Conservation (phyloP, 2,329 filamentous ascomycete genomes). For the Claviceps quebecensis region DNA sequence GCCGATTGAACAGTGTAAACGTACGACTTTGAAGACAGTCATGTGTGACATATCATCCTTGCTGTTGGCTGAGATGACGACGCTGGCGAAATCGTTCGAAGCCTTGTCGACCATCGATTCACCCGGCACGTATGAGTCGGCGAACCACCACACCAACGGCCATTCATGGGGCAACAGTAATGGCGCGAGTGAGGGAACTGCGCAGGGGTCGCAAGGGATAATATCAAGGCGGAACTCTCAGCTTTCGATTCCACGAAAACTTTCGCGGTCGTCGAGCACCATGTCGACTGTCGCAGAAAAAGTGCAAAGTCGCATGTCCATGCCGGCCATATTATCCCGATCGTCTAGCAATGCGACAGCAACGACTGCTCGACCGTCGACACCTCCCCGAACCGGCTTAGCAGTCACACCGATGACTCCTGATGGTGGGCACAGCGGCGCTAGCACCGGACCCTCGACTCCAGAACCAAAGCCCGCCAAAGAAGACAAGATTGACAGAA, state of each 20-base stretch:
- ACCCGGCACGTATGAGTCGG: conserved; percentile 39
- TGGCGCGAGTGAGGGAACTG: conserved; percentile 21
- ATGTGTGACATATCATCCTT: conserved; percentile 68
- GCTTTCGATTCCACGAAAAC: conserved; percentile 25
- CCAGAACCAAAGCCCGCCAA: conserved; percentile 26
- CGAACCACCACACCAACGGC: conserved; percentile 27
- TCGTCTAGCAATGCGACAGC: conserved; percentile 28
- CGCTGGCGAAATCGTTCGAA: conserved; percentile 58
- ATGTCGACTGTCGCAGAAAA: conserved; percentile 40
- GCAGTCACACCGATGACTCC: conserved; percentile 35
- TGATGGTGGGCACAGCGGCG: conserved; percentile 29
- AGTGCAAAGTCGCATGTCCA: conserved; percentile 60
- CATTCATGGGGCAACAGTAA: conserved; percentile 20
- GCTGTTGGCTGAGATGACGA: conserved; percentile 62
- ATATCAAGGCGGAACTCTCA: conserved; percentile 41
- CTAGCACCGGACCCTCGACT: conserved; percentile 22
- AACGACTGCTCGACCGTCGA: conserved; percentile 35
- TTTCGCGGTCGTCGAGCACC: conserved; percentile 42
- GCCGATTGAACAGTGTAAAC: conserved; percentile 49
- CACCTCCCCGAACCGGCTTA: conserved; percentile 33
- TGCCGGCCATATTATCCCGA: conserved; percentile 51
- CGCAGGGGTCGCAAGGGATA: conserved; percentile 15
- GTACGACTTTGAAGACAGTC: conserved; percentile 68
- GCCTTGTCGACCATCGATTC: conserved; percentile 64
- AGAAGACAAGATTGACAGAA: conserved; percentile 24